Conservation (phyloP, 2,329 filamentous ascomycete genomes). For the Pseudocercospora pini-densiflorae region DNA sequence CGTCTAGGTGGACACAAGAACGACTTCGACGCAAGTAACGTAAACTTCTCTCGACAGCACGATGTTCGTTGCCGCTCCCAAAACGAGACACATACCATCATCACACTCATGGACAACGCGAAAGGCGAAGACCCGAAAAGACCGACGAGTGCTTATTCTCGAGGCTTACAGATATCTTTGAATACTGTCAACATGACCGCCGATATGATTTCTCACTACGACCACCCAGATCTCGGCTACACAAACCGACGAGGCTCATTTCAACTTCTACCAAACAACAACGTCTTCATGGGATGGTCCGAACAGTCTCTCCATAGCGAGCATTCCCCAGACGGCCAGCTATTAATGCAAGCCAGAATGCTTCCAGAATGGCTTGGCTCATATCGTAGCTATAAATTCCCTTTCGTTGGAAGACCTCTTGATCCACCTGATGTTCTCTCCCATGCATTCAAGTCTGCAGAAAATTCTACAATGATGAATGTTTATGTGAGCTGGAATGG, state of each 20-base stretch:
- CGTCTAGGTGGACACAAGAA: constrained; percentile 40
- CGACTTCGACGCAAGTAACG: constrained; percentile 20
- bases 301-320: constrained; percentile 40
- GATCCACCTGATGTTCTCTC: constrained; percentile 40
- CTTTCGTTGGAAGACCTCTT: constrained; percentile 47
- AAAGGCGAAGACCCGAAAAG: constrained; percentile 34
- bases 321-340: constrained; percentile 47
- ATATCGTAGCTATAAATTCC: constrained; percentile 57
- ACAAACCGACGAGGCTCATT: constrained; percentile 43
- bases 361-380: constrained; percentile 43
- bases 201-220: constrained; percentile 15
- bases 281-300: constrained; percentile 58
- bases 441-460: constrained; percentile 28
- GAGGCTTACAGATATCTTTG: constrained; percentile 27
- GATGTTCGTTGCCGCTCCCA: constrained; percentile 49
- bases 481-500: constrained; percentile 59
- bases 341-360: constrained; percentile 53
- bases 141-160: constrained; percentile 22
- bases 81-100: constrained; percentile 48
- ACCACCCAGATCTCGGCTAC: constrained; percentile 43
- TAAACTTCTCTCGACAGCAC: constrained; percentile 52
- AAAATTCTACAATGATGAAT: constrained; percentile 32
- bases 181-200: constrained; percentile 18
- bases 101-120: constrained; percentile 58
- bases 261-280: constrained; percentile 54